Base-by-base conservation (phyloP, 306 rosid genomes). In the Alnus rubra region DNA sequence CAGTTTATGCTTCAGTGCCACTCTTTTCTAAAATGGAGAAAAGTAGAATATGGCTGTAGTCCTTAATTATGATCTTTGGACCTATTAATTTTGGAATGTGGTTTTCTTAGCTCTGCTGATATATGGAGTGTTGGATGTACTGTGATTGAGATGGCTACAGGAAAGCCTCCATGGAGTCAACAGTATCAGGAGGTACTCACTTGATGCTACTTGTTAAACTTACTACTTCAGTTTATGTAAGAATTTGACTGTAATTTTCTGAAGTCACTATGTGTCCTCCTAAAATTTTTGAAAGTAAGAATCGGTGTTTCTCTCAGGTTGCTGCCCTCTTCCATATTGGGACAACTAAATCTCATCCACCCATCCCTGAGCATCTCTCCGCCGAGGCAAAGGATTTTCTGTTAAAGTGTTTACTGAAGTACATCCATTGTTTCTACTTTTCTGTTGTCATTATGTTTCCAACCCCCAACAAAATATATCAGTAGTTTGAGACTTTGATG, bases 121-220 rank as follows among this genome's bases (percentile, higher is more conserved):
- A 89, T 94, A 88, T 94, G 98, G 98, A 94, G 98, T 84, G 97
- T 94, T 81, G 98, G 97, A 65, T 94, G 98, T 75, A 94, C 97
- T 79, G 90, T 92, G 81, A 94, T 94, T 80, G 98, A 94, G 92
- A 94, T 92, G 98, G 94, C 98, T 58, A 92, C 98, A 30, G 98
- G 98, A 77, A 94, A 94, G 89, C 97, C 98, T 80, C 98, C 98
- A 52, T 94, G 98, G 98, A 92, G 98, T 85, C 94, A 94, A 84
- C 97, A 94, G 76, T 94, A 89, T 79, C 98, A 92, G 60, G 97
- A 94, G 98, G 98, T 94, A 80, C 44, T 30, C 74, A 44, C 75
- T 81, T 82, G 50, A 77, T 64, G 81, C 75, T 45, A 7, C 74
- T 80, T 69, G 14, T 19, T 44, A 33, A 42, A 52, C 63, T 51